Evolutionary conservation across 2,329 filamentous ascomycete species (phyloP).

Genomic region (Ophiocordyceps robertsii): DNA sequence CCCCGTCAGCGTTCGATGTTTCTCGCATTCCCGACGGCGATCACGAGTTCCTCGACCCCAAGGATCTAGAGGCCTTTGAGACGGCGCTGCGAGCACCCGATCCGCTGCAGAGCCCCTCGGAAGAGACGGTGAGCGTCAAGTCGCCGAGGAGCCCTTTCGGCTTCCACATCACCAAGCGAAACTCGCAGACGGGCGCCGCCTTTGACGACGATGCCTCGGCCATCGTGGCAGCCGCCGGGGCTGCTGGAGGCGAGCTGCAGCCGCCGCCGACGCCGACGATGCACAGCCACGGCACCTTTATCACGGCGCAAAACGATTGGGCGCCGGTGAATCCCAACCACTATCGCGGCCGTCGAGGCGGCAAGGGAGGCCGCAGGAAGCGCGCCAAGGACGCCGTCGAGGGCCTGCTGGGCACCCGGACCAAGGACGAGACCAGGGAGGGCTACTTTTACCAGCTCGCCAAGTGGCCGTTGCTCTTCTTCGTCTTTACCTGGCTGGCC

Average conservation of each 20-base stretch:
- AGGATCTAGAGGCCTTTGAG: conserved; percentile 66
- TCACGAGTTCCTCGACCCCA: conserved; percentile 59
- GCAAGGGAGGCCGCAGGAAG: conserved; percentile 17
- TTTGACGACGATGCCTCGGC: conserved; percentile 20
- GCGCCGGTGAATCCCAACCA: conserved; percentile 70
- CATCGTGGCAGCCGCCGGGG: conserved; percentile 23
- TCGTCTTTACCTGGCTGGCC: conserved; percentile 68
- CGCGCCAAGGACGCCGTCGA: conserved; percentile 24
- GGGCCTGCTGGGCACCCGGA: conserved; percentile 39
- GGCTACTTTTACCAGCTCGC: conserved; percentile 79
- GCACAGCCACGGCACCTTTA: conserved; percentile 40
- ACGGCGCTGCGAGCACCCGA: conserved; percentile 74
- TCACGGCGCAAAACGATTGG: conserved; percentile 93
- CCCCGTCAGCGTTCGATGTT: conserved; percentile 52
- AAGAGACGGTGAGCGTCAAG: conserved; percentile 29
- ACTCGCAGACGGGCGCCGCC: conserved; percentile 17
- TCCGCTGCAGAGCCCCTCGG: conserved; percentile 48
- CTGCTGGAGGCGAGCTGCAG: conserved; percentile 21
- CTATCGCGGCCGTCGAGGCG: conserved; percentile 23
- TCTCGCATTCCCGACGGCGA: conserved; percentile 65
- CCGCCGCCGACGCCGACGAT: conserved; percentile 8
- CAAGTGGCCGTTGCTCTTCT: conserved; percentile 81
- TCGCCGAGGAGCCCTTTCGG: conserved; percentile 24
- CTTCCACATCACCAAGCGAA: conserved; percentile 28
- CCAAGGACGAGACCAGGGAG: conserved; percentile 85